Evolutionary conservation across 169 alveolate species (phyloP).

Genomic region (Besnoitia besnoiti): DNA sequence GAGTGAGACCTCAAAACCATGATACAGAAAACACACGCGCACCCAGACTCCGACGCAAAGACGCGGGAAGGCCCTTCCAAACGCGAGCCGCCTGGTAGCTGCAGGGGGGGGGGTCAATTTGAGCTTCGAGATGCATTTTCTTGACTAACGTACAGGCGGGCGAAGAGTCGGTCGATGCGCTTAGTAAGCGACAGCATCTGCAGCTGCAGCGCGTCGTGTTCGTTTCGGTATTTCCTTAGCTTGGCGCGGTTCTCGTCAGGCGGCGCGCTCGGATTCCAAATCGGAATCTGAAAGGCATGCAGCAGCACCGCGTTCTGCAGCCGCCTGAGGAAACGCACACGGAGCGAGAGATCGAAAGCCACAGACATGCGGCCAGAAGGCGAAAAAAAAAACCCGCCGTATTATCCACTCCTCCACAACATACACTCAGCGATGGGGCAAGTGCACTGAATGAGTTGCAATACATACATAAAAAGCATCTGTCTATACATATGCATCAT

Average conservation of each 20-base stretch:
- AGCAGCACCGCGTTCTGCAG: conserved; percentile 23
- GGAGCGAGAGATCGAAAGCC: background rate
- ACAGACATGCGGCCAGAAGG: no score
- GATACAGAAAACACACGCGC: no score
- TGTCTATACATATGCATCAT: background rate
- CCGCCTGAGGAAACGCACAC: background rate
- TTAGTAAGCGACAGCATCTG: background rate
- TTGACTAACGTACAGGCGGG: conserved; percentile 38
- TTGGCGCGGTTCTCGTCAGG: conserved; percentile 29
- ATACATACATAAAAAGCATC: background rate
- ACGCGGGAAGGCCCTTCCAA: no score
- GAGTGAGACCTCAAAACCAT: no score
- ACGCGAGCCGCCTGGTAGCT: no score
- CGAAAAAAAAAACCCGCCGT: no score
- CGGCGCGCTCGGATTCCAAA: conserved; percentile 30
- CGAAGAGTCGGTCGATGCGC: conserved; percentile 3
- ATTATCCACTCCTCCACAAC: no score
- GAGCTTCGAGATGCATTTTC: no score
- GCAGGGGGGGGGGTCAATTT: no score
- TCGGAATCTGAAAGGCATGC: conserved; percentile 20
- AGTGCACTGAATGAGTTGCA: no score
- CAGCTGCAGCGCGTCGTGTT: conserved; percentile 36
- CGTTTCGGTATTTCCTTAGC: background rate
- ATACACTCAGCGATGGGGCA: no score
- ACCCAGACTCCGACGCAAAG: no score